phyloP scores from a whole-genome alignment of 2,329 filamentous ascomycete species.

The Ascocoryne sarcoides region DNA sequence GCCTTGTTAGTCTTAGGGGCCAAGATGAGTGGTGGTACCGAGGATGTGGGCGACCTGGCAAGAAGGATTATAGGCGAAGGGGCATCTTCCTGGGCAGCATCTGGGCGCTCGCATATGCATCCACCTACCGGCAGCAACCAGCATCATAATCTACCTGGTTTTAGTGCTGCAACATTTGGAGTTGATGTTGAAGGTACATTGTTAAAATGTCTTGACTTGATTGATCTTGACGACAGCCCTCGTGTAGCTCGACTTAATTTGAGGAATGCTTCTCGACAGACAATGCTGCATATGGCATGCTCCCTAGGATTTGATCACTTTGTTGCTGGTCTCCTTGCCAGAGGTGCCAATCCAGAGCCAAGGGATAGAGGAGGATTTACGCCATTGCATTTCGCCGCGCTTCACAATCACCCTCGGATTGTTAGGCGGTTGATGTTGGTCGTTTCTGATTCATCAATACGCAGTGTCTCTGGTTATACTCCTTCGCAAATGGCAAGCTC shows the following conservation, averaged over 20 bases:
- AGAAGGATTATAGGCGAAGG: constrained; percentile 47
- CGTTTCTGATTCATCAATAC: constrained; percentile 62
- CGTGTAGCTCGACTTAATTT: constrained; percentile 60
- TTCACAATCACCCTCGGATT: constrained; percentile 68
- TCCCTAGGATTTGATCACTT: constrained; percentile 68
- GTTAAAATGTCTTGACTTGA: constrained; percentile 65
- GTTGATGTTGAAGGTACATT: constrained; percentile 36
- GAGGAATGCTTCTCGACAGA: constrained; percentile 59
- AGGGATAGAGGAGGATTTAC: constrained; percentile 75
- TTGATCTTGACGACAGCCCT: constrained; percentile 68
- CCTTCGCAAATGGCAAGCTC: constrained; percentile 64
- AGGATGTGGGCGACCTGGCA: constrained; percentile 54
- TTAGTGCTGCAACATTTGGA: constrained; percentile 30
- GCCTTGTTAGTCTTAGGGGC: constrained; percentile 56
- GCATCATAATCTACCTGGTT: constrained; percentile 35
- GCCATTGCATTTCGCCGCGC: constrained; percentile 70
- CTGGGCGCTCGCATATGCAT: no score
- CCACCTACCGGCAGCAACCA: constrained; percentile 37
- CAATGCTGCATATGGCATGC: constrained; percentile 72
- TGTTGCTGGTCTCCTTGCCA: constrained; percentile 65
- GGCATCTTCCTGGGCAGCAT: constrained; percentile 40
- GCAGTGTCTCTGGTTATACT: constrained; percentile 61
- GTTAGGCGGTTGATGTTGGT: constrained; percentile 65
- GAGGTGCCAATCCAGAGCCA: constrained; percentile 68
- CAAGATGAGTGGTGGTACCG: constrained; percentile 55